Percentiles rank a stretch among this genome's conserved stretches.
Conservation (phyloP, 306 rosid species). For the Pterocarpus macrocarpus region DNA sequence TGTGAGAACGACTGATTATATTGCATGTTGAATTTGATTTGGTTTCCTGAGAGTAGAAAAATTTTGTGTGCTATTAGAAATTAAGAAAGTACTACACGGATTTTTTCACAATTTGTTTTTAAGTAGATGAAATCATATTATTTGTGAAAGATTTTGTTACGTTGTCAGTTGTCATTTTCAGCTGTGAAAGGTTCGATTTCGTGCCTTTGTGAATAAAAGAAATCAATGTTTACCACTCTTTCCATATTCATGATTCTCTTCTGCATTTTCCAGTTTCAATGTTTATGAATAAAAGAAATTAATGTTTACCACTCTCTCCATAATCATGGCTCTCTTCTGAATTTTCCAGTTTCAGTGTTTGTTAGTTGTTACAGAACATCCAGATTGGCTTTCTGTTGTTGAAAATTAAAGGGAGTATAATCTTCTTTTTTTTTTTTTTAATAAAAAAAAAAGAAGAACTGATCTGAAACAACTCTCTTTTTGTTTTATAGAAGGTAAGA, state of each 20-base stretch:
- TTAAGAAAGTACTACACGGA: not conserved
- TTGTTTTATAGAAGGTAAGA: not conserved
- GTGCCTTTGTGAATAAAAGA: not conserved
- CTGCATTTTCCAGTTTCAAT: not conserved
- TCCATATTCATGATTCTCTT: not conserved
- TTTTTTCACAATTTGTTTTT: not conserved
- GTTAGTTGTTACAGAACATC: not conserved
- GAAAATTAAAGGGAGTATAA: too few relatives aligned
- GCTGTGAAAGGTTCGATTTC: not conserved
- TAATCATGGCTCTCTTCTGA: not conserved
- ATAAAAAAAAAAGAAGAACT: too few relatives aligned
- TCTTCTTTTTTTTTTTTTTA: too few relatives aligned
- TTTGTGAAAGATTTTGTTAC: not conserved
- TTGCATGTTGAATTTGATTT: not conserved
- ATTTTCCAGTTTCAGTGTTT: not conserved
- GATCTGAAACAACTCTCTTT: not conserved
- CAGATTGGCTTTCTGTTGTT: not conserved
- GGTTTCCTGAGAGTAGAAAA: not conserved
- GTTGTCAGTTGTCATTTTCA: constrained; percentile 3
- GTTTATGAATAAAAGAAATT: not conserved
- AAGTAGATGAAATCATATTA: not conserved
- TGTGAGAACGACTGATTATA: not conserved
- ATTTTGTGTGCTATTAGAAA: not conserved
- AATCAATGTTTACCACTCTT: not conserved
- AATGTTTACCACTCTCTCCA: not conserved